Base-by-base conservation (phyloP, 257 asterid genomes). In the Echium plantagineum region DNA sequence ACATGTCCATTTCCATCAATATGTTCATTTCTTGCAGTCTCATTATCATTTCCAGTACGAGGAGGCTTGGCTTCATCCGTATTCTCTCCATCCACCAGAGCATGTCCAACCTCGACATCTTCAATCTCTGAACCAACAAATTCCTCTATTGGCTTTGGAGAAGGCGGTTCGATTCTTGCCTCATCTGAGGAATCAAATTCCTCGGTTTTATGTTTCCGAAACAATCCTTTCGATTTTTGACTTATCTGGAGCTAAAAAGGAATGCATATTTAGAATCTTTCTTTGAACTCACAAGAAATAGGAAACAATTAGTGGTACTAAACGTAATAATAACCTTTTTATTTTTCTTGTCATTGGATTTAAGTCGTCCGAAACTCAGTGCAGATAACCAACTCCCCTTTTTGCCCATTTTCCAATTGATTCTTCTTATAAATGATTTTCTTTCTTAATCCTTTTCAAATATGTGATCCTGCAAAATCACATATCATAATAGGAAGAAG, bases 341-440 rank as follows among this genome's bases (percentile, higher is more conserved):
- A 12, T 77, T 73, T 71, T 66, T 73, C 24, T 80, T 79, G 63
- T 70, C 77, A 46, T 64, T 78, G 21, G 90, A 57, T 21, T 59
- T 81, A 46, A 81, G 78, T 55, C 85, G 69, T 5, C 73, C 94
- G 68, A 67, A 81, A 78, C 76, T 81, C 65, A 88, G 76, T 28
- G 32, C 32, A 62, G 75, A 72, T 69, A 78, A 66, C 79, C 81
- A 81, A 65, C 79, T 69, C 70, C 85, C 79, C 69, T 75, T 80
- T 79, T 78, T 83, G 67, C 89, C 90, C 96, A 88, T 85, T 73
- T 72, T 84, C 71, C 10, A 57, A 68, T 35, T 1, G 46, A 35
- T 35, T 35, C 12, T 0, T 4, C 12, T 28, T 28, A n/a, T 28
- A 35, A 35, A 8, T 35, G 9, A 35, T 7, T 35, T 7, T 35